A percentile compares a stretch with the other conserved stretches of the same genome.
phyloP scores from a whole-genome alignment of 1,139 yeast genomes.

The Lodderomyces orthopsilosis region DNA sequence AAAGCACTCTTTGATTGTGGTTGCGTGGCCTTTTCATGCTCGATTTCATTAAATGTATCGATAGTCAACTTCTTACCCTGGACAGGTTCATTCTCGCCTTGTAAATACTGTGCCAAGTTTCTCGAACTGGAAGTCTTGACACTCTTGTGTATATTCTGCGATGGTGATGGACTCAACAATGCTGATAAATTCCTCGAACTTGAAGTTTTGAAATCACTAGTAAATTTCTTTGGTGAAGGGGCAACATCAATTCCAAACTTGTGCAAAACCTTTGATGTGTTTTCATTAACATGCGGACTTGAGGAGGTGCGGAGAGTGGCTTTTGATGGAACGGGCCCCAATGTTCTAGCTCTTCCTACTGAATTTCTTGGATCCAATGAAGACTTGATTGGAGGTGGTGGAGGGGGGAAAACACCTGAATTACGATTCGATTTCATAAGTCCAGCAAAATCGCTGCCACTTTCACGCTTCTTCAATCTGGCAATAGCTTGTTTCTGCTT shows the following conservation, averaged over 20 bases:
- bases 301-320: slow-evolving; percentile 8
- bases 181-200: slow-evolving; percentile 44
- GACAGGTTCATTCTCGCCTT: slow-evolving; percentile 5
- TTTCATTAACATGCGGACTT: slow-evolving; percentile 10
- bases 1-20: slow-evolving; percentile 7
- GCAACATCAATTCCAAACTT: slow-evolving; percentile 43
- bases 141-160: slow-evolving; percentile 2
- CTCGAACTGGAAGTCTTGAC: slow-evolving; percentile 47
- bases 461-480: slow-evolving; percentile 29
- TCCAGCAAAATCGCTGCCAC: slow-evolving; percentile 26
- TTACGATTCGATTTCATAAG: slow-evolving; percentile 18
- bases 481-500: slow-evolving; percentile 32
- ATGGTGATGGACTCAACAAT: slow-evolving; percentile 16
- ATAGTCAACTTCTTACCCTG: slow-evolving; percentile 11
- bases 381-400: slow-evolving; percentile 14
- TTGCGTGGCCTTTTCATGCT: slow-evolving; percentile 7
- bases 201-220: slow-evolving; percentile 37
- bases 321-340: slow-evolving; percentile 25
- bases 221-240: slow-evolving; percentile 24
- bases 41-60: slow-evolving; percentile 12
- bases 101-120: slow-evolving; percentile 32
- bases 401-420: slow-evolving; percentile 18
- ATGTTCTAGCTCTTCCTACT: slow-evolving; percentile 38
- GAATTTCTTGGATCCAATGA: slow-evolving; percentile 44
- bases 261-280: slow-evolving; percentile 38